Base-by-base conservation (phyloP, 2,329 filamentous ascomycete genomes). In the Sarocladiaceae sp. region DNA sequence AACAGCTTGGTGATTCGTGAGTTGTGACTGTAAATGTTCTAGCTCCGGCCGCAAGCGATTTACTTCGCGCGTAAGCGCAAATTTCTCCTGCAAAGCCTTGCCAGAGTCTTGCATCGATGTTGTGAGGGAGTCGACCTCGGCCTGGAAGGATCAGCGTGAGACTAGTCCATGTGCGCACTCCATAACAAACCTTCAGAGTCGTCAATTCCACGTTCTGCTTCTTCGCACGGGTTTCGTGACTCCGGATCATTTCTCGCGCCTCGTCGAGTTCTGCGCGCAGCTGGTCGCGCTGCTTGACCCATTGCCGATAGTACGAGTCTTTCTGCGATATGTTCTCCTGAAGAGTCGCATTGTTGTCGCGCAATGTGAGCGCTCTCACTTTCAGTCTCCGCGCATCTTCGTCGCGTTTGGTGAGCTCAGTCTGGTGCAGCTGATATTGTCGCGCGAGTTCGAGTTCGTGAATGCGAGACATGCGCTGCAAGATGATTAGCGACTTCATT, bases 311-410 rank as follows among this genome's bases (percentile, higher is more conserved):
- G 39, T 80, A 77, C 50, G 81, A 75, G 50, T 87, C 80, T 58
- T 80, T 79, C 35, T 81, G 71, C 3, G 74, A 68, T 17, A 92
- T 66, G 56, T 86, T 77, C 40, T 84, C 79, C 57, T 82, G 80
- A 25, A 96, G 69, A 10, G 80, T 76, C 46, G 84, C 80, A 57
- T 86, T 89, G 56, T 95, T 87, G 57, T 92, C 83, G 56, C 85
- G 78, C n/a, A 88, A 73, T n/a, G 91, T 69, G 51, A 92, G 71
- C 52, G 85, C 76, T 56, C 85, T 81, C 55, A 93, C 76, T 58
- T 83, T 83, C 50, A 90, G 69, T 57, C 84, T 79, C 46, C 92
- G 84, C 35, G 82, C 75, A 54, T 86, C 82, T 66, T 97, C 92
- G 57, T 90, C 83, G 61, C 88, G 88, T 58, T 82, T 72, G 52